Base-by-base conservation (phyloP, 805 yeast species). In the Saccharomyces mikatae region DNA sequence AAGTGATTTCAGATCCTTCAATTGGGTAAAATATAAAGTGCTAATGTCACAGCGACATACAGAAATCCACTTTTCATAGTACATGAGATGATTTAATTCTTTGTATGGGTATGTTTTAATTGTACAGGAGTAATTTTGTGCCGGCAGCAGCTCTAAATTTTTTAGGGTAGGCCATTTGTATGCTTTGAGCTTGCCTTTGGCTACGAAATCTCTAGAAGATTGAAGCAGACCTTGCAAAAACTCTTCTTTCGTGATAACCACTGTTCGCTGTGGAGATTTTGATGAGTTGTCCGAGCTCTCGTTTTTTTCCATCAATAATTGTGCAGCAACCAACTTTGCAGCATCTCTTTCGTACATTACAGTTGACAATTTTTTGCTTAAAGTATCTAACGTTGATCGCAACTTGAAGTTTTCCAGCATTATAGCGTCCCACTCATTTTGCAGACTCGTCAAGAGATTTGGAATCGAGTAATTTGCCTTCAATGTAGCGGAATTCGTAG, bases 261-360 rank as follows among this genome's bases (percentile, higher is more conserved):
- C 67, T 76, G 46, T 77, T 70, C 17, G 79, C 73, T 4, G 64
- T 67, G 1, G 83, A 72, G 53, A 88, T 69, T 52, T 80, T 76
- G 50, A 81, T 79, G 90, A 72, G 1, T 90, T 89, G n/a, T 65
- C 65, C 56, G 78, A 77, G 1, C 91, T 86, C 48, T 83, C 87
- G 57, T 89, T 95, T 46, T 90, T 73, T 62, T 91, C 96, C 53
- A 77, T 76, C n/a, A 85, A 73, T 1, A 89, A 82, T 32, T 78
- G 76, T 0, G 95, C 83, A 0, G 92, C 95, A 1, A 91, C 96
- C 54, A 91, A 74, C 2, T 87, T 83, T 2, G 97, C 96, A 0
- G 97, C 97, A 67, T 91, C 98, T 58, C 87, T 87, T 63, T 84
- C 86, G 63, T 89, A 91, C 46, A 90, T 71, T 0, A 96, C 84